Percentiles rank a stretch among this genome's conserved stretches.
Conservation (phyloP, 2,329 filamentous ascomycete species). For the Xylariaceae sp. region DNA sequence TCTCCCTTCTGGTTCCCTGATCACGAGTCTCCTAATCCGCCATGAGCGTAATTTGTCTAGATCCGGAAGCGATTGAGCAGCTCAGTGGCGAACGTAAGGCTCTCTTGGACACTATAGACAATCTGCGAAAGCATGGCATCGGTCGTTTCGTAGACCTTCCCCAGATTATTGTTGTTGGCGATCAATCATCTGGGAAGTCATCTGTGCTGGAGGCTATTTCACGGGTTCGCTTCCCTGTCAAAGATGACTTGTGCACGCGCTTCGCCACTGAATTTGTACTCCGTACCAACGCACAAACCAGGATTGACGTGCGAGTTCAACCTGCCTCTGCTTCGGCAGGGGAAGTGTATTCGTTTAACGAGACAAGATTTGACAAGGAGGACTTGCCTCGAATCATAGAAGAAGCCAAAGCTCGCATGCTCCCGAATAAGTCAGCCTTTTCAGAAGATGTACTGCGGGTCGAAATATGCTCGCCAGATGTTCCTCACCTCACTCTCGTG, state of each 20-base stretch:
- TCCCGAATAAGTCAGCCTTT: conserved; percentile 42
- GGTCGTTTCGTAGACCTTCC: conserved; percentile 55
- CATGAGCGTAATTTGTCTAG: conserved; percentile 32
- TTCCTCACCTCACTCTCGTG: conserved; percentile 57
- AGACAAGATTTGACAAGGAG: conserved; percentile 45
- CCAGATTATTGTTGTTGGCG: conserved; percentile 64
- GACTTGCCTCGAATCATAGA: conserved; percentile 57
- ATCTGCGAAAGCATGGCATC: conserved; percentile 56
- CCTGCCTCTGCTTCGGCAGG: conserved; percentile 7
- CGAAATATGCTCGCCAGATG: conserved; percentile 51
- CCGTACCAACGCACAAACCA: conserved; percentile 45
- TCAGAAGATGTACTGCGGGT: conserved; percentile 54
- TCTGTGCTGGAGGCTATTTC: conserved; percentile 70
- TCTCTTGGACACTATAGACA: conserved; percentile 60
- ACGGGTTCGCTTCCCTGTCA: conserved; percentile 62
- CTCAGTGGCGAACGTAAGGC: conserved; percentile 53
- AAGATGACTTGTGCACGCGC: conserved; percentile 62
- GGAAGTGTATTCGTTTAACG: conserved; percentile 36
- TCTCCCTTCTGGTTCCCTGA: too few species aligned
- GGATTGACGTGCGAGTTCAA: conserved; percentile 51
- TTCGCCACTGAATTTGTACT: conserved; percentile 67
- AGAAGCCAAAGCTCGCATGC: conserved; percentile 56
- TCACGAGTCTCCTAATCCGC: too few species aligned
- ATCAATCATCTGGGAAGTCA: conserved; percentile 67
- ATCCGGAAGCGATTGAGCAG: conserved; percentile 44